Base-by-base conservation (phyloP, 176 grass and related monocot species). In the Oryza coarctata region DNA sequence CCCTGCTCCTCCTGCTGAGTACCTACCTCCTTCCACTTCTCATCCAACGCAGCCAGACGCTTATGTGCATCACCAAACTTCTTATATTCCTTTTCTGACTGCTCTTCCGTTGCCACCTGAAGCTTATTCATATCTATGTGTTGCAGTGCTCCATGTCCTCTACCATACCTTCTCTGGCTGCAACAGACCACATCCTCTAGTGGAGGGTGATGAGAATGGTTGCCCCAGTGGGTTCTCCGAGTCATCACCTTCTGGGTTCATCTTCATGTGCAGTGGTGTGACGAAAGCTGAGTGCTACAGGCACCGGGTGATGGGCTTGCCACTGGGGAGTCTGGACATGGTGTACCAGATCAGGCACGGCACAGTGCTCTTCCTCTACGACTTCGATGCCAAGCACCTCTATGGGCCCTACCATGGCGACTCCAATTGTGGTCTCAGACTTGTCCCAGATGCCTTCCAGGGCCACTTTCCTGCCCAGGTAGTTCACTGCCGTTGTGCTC, bases 401-500 rank as follows among this genome's bases (percentile, higher is more conserved):
- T 85, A 97, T 39, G 95, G 95, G 28, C 73, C 93, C 64, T 97
- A 94, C 74, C 76, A 41, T 57, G 94, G 90, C 8, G 73, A 69
- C 49, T 87, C 86, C 17, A 71, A 86, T 32, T 90, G 92, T 36
- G 84, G 88, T 9, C 45, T 77, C 80, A 68, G 78, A 66, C 83
- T 97, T n/a, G 90, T 89, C 52, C 88, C 71, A 13, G 65, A 75
- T 27, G 95, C 95, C 4, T 97, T 94, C 69, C 25, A 14, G 43
- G 81, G 95, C 31, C 76, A 71, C 50, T 94, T 91, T 70, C 90
- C 95, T 22, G 87, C 95, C 6, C 95, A 97, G 92, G 92, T 97
- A 75, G 26, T 40, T 86, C 61, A 0, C 31, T 3, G 29, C n/a
- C 23, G 10, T 44, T 0, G 20, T 15, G 65, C 20, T 32, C 7